A percentile compares a stretch with the other conserved stretches of the same genome.
These are phyloP conservation scores for Sporothrix sp. DNA, from an alignment of 2,329 filamentous ascomycete genomes.

Conservation along the genomic window DNA sequence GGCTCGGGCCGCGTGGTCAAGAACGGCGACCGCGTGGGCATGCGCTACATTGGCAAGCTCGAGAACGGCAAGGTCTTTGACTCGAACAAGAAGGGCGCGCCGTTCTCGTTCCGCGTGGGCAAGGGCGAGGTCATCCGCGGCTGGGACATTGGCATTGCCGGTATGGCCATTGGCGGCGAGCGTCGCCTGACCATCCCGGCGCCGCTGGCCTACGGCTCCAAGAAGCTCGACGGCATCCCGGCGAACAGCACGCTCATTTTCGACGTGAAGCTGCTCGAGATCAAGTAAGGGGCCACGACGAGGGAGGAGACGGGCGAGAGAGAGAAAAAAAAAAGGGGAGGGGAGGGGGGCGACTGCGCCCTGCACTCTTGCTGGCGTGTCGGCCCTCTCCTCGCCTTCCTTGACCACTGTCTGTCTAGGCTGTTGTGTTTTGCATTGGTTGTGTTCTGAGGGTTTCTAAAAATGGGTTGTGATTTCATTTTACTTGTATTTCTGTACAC, in stretches of 20 bases:
- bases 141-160: constrained; percentile 89
- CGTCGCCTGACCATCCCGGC: constrained; percentile 85
- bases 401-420: no score
- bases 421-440: no score
- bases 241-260: constrained; percentile 86
- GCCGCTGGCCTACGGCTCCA: constrained; percentile 79
- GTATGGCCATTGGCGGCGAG: constrained; percentile 91
- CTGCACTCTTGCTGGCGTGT: no score
- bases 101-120: constrained; percentile 92
- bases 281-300: constrained; percentile 57
- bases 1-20: constrained; percentile 79
- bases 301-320: no score
- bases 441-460: no score
- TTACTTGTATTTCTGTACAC: no score
- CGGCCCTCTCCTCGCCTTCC: no score
- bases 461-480: no score
- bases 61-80: constrained; percentile 93
- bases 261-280: constrained; percentile 77
- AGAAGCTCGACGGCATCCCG: constrained; percentile 74
- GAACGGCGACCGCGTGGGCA: constrained; percentile 80
- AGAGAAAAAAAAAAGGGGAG: no score
- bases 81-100: constrained; percentile 97
- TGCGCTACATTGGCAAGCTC: constrained; percentile 98
- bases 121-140: constrained; percentile 96
- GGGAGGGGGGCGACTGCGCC: no score